Percentiles rank a stretch among this genome's conserved stretches.
These are phyloP conservation scores for Sporobolomyces phaffii DNA, from an alignment of 768 basidiomycete species.

Conservation along the genomic window DNA sequence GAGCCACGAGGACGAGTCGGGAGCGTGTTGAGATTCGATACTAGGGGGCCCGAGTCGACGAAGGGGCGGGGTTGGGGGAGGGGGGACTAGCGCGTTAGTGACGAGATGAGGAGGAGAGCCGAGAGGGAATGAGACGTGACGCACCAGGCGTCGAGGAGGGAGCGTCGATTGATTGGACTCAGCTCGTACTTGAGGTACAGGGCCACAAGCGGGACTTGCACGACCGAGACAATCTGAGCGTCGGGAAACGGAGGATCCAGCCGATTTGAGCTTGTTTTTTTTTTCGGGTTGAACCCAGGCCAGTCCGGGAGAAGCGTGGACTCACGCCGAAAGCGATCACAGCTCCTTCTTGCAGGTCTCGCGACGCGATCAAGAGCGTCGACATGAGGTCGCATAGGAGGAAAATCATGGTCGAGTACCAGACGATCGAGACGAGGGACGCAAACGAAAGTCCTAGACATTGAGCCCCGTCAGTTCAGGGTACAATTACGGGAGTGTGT, in stretches of 20 bases:
- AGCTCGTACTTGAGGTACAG: conserved; percentile 23
- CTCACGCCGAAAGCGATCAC: conserved; percentile 14
- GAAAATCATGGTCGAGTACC: background rate
- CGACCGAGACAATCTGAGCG: conserved; percentile 14
- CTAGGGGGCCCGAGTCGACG: background rate
- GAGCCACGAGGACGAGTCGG: conserved; percentile 14
- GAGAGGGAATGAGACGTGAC: too few relatives aligned
- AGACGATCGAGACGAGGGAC: conserved; percentile 1
- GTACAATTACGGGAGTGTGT: background rate
- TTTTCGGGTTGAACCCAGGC: too few relatives aligned
- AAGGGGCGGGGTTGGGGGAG: too few relatives aligned
- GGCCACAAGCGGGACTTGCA: conserved; percentile 23
- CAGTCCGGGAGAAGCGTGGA: background rate
- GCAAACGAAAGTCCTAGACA: background rate
- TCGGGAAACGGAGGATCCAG: background rate
- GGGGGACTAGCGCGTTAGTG: too few relatives aligned
- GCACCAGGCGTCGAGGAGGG: conserved; percentile 20
- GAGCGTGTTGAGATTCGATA: background rate
- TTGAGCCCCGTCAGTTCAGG: background rate
- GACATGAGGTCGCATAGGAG: conserved; percentile 18
- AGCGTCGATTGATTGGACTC: background rate
- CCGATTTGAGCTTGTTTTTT: too few relatives aligned
- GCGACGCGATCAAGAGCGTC: conserved; percentile 3
- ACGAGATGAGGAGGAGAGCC: too few relatives aligned
- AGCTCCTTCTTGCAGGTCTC: conserved; percentile 26